These are phyloP conservation scores for Pisolithus sp. DNA, from an alignment of 768 basidiomycete genomes.

Conservation along the genomic window DNA sequence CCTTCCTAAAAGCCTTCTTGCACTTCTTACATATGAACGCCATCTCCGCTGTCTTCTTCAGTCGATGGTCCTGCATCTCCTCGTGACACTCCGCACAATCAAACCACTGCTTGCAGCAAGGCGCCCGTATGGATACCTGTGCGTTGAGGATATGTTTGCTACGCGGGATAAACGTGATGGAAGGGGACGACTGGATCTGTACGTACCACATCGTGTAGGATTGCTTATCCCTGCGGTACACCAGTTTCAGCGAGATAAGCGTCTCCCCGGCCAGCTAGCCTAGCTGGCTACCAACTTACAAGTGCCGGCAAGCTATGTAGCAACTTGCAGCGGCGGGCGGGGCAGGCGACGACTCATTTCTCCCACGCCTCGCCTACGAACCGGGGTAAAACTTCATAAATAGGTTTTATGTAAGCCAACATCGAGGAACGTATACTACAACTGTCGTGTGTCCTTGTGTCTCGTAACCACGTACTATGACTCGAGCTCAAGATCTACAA, in stretches of 20 bases:
- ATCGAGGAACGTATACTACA: no score
- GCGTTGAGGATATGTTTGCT: slow-evolving; percentile 97
- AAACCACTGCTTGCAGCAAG: slow-evolving; percentile 97
- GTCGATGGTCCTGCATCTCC: slow-evolving; percentile 66
- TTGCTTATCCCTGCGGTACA: no score
- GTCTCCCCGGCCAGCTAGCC: not conserved
- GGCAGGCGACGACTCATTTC: no score
- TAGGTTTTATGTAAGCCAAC: no score
- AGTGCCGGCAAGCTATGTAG: no score
- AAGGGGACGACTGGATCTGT: not conserved
- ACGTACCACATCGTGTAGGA: not conserved
- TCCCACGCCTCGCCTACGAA: no score
- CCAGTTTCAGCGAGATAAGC: not conserved
- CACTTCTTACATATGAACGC: slow-evolving; percentile 81
- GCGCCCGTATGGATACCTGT: slow-evolving; percentile 92
- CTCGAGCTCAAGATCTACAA: not conserved
- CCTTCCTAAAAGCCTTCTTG: slow-evolving; percentile 95
- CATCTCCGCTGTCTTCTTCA: slow-evolving; percentile 80
- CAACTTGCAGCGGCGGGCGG: no score
- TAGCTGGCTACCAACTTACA: no score
- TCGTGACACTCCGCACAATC: slow-evolving; percentile 96
- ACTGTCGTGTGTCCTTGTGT: no score
- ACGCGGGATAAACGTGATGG: not conserved
- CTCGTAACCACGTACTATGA: not conserved
- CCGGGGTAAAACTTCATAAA: no score